A percentile compares a stretch with the other conserved stretches of the same genome.
Evolutionary conservation across 148 eudicot genomes (phyloP).

Genomic region (Persicaria tinctoria): DNA sequence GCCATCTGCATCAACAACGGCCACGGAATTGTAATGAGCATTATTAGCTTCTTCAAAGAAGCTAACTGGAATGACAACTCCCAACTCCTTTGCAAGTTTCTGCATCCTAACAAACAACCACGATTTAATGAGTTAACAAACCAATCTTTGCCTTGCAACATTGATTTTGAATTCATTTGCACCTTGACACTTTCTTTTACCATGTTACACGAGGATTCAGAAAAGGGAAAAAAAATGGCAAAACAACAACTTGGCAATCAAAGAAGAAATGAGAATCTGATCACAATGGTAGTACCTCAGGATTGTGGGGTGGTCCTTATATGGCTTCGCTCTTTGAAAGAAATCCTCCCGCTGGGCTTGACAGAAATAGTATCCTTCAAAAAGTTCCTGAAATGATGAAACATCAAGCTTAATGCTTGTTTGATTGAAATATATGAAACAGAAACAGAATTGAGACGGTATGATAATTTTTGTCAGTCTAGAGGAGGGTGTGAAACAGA

Average conservation of each 20-base stretch:
- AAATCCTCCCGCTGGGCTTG: constrained; percentile 96
- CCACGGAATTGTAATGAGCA: constrained; percentile 90
- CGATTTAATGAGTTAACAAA: neutral
- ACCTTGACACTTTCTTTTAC: no score
- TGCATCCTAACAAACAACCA: constrained; percentile 61
- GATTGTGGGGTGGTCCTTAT: constrained; percentile 83
- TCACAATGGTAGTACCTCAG: constrained; percentile 34
- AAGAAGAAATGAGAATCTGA: neutral
- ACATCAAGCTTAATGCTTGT: neutral
- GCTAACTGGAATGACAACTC: constrained; percentile 95
- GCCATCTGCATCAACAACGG: constrained; percentile 95
- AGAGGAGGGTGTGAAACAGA: no score
- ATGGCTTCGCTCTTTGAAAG: constrained; percentile 78
- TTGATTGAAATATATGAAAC: no score
- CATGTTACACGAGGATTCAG: no score
- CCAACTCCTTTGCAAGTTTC: constrained; percentile 81
- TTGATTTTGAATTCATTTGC: neutral
- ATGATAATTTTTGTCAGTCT: no score
- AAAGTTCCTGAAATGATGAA: constrained; percentile 56
- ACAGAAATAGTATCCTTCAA: constrained; percentile 97
- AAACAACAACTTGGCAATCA: neutral
- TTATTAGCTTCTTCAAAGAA: constrained; percentile 98
- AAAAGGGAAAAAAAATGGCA: no score
- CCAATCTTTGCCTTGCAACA: neutral
- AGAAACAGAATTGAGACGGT: no score